phyloP scores from a whole-genome alignment of 2,329 filamentous ascomycete species.

The Colletotrichum lupini region DNA sequence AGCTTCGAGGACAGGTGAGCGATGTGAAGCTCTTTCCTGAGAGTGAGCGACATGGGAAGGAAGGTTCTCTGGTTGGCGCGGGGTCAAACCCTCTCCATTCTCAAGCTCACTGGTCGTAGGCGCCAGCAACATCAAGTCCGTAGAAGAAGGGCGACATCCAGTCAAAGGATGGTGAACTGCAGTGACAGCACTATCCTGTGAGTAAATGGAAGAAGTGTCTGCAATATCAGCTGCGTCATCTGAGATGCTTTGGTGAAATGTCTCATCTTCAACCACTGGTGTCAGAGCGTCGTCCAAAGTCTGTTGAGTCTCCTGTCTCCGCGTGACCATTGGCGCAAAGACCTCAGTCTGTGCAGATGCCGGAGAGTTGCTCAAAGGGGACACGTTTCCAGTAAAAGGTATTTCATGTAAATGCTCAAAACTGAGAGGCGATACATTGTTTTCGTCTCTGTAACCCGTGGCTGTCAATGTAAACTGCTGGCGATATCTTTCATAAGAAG shows the following conservation, averaged over 20 bases:
- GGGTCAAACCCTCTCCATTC: not conserved
- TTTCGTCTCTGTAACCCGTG: not conserved
- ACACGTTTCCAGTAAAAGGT: not conserved
- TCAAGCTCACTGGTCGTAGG: not conserved
- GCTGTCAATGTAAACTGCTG: not conserved
- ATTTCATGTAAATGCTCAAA: not conserved
- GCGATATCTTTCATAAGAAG: conserved; percentile 2
- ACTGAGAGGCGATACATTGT: not conserved
- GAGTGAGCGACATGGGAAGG: not conserved
- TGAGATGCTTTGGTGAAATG: conserved; percentile 7
- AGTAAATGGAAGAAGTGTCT: conserved; percentile 40
- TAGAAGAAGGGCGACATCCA: not conserved
- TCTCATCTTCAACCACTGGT: not conserved
- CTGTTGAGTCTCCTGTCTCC: not conserved
- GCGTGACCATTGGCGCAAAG: conserved; percentile 11
- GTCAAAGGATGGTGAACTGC: conserved; percentile 25
- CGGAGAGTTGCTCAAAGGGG: conserved; percentile 18
- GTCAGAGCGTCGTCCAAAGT: conserved; percentile 32
- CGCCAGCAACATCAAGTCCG: conserved; percentile 19
- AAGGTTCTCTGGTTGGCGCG: conserved; percentile 7
- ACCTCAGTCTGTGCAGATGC: conserved; percentile 16
- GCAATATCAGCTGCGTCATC: conserved; percentile 19
- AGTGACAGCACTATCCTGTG: conserved; percentile 37
- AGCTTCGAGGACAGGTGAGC: not conserved
- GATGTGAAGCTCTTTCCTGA: not conserved